phyloP scores from a whole-genome alignment of 768 basidiomycete species.

The Phanerochaete carnosa region DNA sequence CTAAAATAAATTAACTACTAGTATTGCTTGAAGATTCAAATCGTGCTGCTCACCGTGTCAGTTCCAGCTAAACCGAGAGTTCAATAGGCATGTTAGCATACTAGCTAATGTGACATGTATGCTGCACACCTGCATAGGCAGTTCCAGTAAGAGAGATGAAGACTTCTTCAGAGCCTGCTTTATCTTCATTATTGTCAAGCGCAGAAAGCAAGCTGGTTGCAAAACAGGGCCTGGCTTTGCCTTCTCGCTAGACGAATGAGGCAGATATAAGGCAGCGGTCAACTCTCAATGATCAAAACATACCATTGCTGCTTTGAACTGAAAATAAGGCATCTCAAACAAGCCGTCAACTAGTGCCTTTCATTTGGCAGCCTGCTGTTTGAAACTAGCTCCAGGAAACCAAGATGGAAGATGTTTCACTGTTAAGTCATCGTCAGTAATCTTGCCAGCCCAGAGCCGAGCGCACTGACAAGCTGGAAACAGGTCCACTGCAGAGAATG shows the following conservation, averaged over 20 bases:
- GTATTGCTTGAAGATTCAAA: not conserved
- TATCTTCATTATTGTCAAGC: not conserved
- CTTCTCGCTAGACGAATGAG: not conserved
- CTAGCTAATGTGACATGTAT: not conserved
- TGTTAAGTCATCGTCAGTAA: not conserved
- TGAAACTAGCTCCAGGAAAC: constrained; percentile 20
- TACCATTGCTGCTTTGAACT: not conserved
- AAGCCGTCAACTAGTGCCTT: constrained; percentile 1
- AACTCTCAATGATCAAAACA: not conserved
- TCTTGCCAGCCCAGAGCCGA: not conserved
- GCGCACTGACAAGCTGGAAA: not conserved
- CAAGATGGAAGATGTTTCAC: constrained; percentile 21
- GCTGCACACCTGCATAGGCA: constrained; percentile 24
- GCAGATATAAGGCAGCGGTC: not conserved
- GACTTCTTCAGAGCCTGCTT: not conserved
- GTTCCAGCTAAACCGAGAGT: not conserved
- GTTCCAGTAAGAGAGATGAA: constrained; percentile 5
- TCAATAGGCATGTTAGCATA: no score
- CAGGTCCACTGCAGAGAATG: not conserved
- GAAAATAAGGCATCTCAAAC: constrained; percentile 7
- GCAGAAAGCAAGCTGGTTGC: not conserved
- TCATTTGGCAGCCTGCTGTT: constrained; percentile 9
- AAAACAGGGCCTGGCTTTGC: not conserved
- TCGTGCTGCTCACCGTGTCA: not conserved
- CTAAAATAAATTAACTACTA: not conserved